Base-by-base conservation (phyloP, 202 grass and related monocot genomes). In the Hordeum pubiflorum region DNA sequence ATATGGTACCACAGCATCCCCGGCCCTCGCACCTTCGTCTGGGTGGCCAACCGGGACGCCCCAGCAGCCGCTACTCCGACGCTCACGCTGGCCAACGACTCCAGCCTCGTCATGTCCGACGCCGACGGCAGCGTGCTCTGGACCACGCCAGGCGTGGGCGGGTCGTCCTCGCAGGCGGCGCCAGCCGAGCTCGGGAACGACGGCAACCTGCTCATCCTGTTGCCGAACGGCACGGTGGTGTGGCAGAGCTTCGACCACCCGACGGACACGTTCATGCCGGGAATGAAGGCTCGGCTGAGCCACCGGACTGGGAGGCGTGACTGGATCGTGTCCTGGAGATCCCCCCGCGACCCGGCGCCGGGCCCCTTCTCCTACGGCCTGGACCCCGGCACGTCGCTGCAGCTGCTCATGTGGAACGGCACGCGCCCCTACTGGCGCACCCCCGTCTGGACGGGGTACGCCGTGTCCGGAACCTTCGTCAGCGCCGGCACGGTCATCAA, bases 181-280 rank as follows among this genome's bases (percentile, higher is more conserved):
- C 17, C 20, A 15, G 33, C 67, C 55, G 64, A 77, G 81, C 86
- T 93, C 13, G 60, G 15, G 13, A 77, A 88, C 68, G 54, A 64
- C 2, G 94, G 94, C 60, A 90, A 97, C 85, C 86, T 97, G 34
- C 60, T 89, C 27, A 27, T 97, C 55, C 83, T 44, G 40, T 64
- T 78, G 3, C 44, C 54, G 24, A 64, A 79, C 48, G 34, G 40
- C 12, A 29, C 75, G 3, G 20, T 15, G 3, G 3, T 68, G 5
- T 97, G 91, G 89, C 56, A 91, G 80, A 97, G 94, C 87, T 97
- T 97, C 38, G 91, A 91, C 9, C 34, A 97, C 74, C 89, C 59
- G 54, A 80, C 86, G 21, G 86, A 97, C 85, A 88, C 93, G 18
- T 39, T 89, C 81, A 21, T 97, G 18, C 91, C 85, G 0, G 81